These are phyloP conservation scores for Fusarium globosum DNA, from an alignment of 2,329 filamentous ascomycete species.

Conservation along the genomic window DNA sequence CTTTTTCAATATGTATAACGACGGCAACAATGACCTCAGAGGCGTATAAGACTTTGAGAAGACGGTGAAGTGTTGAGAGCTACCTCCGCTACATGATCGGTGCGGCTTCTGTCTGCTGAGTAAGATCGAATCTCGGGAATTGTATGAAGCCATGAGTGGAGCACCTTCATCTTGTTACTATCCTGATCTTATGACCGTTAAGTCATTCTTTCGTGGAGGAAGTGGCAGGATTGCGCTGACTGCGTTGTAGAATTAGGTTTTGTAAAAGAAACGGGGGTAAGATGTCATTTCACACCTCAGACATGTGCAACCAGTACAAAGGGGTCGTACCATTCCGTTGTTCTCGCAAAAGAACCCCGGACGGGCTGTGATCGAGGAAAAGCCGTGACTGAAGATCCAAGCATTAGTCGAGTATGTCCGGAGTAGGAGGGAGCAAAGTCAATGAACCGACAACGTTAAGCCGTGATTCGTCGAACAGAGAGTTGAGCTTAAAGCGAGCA, in stretches of 20 bases:
- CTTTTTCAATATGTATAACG: neutral
- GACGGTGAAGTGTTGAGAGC: neutral
- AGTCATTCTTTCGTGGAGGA: neutral
- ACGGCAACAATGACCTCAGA: neutral
- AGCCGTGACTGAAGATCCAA: conserved; percentile 8
- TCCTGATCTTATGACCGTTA: neutral
- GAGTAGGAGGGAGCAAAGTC: neutral
- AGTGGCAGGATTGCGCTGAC: conserved; percentile 12
- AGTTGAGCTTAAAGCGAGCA: conserved; percentile 17
- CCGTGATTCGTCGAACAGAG: conserved; percentile 13
- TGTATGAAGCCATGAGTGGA: conserved; percentile 21
- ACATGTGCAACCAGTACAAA: neutral
- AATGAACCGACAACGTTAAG: conserved; percentile 14
- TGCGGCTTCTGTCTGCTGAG: conserved; percentile 14
- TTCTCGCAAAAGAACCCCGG: neutral
- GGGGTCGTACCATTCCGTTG: neutral
- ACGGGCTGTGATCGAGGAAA: conserved; percentile 9
- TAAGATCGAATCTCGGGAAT: conserved; percentile 21
- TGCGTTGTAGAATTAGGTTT: conserved; percentile 8
- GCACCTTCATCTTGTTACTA: conserved; percentile 4
- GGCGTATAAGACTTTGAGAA: neutral
- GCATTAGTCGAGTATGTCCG: conserved; percentile 11
- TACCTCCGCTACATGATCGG: neutral
- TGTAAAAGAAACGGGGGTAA: conserved; percentile 10
- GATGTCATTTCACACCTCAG: neutral